Base-by-base conservation (phyloP, 345 rosid genomes). In the Brassica incana region DNA sequence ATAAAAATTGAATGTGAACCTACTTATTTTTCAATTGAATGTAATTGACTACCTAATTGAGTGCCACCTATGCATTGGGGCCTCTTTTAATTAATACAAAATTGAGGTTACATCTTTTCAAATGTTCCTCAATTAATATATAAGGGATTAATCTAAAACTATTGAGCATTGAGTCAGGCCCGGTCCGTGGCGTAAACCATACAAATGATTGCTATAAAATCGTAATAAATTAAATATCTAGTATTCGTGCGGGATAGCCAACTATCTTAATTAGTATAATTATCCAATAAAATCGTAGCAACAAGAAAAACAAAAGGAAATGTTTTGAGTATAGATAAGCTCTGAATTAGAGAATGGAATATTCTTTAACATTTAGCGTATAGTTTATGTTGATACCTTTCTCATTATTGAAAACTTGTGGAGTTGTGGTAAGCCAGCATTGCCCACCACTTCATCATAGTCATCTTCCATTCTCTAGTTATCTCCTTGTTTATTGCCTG, bases 391-490 rank as follows among this genome's bases (percentile, higher is more conserved):
- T 63, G 72, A 80, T 54, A 64, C 66, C 60, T 38, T 74, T 74
- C 65, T 36, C 36, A 5, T 54, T 16, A 12, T 52, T 5, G 52
- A 20, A 67, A 80, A 68, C 79, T 69, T 80, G 79, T 80, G 83
- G 83, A 69, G 77, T 80, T 50, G 52, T 50, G 38, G 75, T 69
- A 74, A 74, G 75, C 78, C 83, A 80, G 40, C 67, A 52, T 45
- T 35, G 50, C 67, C 83, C 83, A 74, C 79, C 40, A 80, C 62
- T 64, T 52, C 75, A 61, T 73, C 69, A 60, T 61, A 25, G 83
- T 80, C 83, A 80, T 80, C 83, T 80, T 74, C 83, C 83, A 80
- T 69, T 64, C 58, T 52, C 52, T 56, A 27, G 50, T 12, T 11
- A 8, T 16, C 15, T 15, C 48, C 62, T 72, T 58, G 18, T 67